A percentile compares a stretch with the other conserved stretches of the same genome.
These are phyloP conservation scores for Phytophthora pseudosyringae DNA, from an alignment of 352 stramenopile species.

Conservation along the genomic window DNA sequence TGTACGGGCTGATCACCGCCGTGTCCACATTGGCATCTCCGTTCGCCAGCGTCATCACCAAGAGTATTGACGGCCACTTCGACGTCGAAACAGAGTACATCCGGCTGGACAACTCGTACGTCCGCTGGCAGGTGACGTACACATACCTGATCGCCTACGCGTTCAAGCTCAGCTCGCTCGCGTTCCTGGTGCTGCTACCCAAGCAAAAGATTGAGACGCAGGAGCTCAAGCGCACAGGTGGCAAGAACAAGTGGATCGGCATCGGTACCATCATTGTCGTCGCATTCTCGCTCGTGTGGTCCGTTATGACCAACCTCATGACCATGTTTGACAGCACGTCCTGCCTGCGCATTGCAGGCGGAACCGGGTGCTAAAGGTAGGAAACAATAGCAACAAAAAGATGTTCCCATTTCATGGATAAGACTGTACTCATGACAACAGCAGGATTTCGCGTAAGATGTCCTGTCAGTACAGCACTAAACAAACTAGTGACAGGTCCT, in stretches of 20 bases:
- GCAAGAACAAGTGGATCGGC: slow-evolving; percentile 36
- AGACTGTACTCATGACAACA: no score
- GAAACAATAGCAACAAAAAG: neutral
- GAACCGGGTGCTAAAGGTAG: slow-evolving; percentile 30
- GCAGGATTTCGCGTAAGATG: no score
- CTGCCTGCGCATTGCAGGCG: slow-evolving; percentile 42
- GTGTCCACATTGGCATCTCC: slow-evolving; percentile 36
- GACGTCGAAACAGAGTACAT: slow-evolving; percentile 32
- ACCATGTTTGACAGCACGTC: slow-evolving; percentile 40
- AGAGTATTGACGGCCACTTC: slow-evolving; percentile 35
- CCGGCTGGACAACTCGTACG: slow-evolving; percentile 33
- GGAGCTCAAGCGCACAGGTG: slow-evolving; percentile 30
- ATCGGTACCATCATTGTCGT: slow-evolving; percentile 31
- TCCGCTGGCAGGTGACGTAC: slow-evolving; percentile 42
- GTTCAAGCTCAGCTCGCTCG: slow-evolving; percentile 37
- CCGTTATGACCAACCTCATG: slow-evolving; percentile 45
- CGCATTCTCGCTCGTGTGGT: slow-evolving; percentile 27
- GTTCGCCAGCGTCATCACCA: slow-evolving; percentile 39
- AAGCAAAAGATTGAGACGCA: slow-evolving; percentile 33
- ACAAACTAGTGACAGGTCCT: neutral
- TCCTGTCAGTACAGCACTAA: slow-evolving; percentile 12
- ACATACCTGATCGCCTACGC: slow-evolving; percentile 41
- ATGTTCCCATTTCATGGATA: no score
- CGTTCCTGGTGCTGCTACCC: slow-evolving; percentile 38
- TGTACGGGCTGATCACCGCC: slow-evolving; percentile 46